Percentiles rank a stretch among this genome's conserved stretches.
phyloP scores from a whole-genome alignment of 441 rosid species.

The Eutrema salsugineum region DNA sequence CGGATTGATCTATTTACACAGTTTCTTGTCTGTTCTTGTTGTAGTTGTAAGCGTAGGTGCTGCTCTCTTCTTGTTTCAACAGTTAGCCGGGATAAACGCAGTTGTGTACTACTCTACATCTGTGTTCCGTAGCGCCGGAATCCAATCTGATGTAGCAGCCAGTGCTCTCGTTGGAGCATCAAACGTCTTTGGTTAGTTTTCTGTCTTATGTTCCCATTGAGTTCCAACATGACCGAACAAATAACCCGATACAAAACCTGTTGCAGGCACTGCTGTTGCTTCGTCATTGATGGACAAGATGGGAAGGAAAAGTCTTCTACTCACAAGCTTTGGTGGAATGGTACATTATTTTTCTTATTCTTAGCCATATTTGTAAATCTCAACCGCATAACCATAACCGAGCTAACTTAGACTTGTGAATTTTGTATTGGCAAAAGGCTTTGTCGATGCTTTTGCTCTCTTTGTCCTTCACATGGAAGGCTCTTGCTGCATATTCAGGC shows the following conservation, averaged over 20 bases:
- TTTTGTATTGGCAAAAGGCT: slow-evolving; percentile 49
- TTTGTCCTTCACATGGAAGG: slow-evolving; percentile 90
- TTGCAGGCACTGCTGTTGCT: slow-evolving; percentile 87
- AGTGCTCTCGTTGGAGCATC: slow-evolving; percentile 99
- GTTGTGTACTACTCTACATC: slow-evolving; percentile 99
- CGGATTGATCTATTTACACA: neutral
- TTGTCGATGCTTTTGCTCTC: slow-evolving; percentile 92
- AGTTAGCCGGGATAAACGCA: slow-evolving; percentile 97
- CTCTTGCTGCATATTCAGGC: slow-evolving; percentile 88
- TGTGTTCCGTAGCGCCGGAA: slow-evolving; percentile 90
- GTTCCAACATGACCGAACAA: neutral
- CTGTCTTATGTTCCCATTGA: neutral
- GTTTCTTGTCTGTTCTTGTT: slow-evolving; percentile 21
- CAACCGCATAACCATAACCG: neutral
- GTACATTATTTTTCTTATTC: slow-evolving; percentile 28
- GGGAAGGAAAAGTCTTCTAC: slow-evolving; percentile 93
- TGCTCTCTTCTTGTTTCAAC: slow-evolving; percentile 97
- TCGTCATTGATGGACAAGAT: slow-evolving; percentile 97
- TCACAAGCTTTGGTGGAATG: slow-evolving; percentile 93
- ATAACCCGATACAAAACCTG: neutral
- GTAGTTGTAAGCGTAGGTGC: slow-evolving; percentile 98
- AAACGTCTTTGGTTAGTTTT: slow-evolving; percentile 73
- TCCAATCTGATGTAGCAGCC: slow-evolving; percentile 95
- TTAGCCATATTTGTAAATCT: neutral
- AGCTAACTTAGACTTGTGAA: neutral